Base-by-base conservation (phyloP, 1,139 yeast species). In the Blastobotrys aristatus region DNA sequence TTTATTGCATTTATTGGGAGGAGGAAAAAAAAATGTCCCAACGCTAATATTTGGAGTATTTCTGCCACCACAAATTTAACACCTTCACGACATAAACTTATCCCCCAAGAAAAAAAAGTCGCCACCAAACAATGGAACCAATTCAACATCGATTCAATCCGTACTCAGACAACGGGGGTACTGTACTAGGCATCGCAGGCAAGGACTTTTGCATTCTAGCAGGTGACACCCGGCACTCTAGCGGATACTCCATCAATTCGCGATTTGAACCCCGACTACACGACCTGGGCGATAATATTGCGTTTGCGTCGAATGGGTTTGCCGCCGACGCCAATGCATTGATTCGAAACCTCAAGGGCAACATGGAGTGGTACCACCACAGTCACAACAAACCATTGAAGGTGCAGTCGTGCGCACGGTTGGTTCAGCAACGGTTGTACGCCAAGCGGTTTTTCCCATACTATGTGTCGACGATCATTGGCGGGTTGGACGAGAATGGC, bases 371-470 rank as follows among this genome's bases (percentile, higher is more conserved):
- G 97, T 92, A 92, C 68, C 95, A 88, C 69, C 92, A 89, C 65
- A 82, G 86, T 64, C 87, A 92, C 69, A 80, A 84, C 62, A 85
- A 86, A 70, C 77, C 76, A 57, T 71, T 92, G 63, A 70, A 78
- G 42, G 72, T 86, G 42, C 70, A 74, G 48, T 79, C 94, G 50
- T 92, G 95, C 34, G 98, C 99, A 5, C 79, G 98, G 64, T 79
- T 85, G 63, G 82, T 89, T 56, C 97, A 92, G 73, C 96, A 88
- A 65, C 69, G 89, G 62, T 74, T 92, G 53, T 92, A 92, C 66
- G 89, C 95, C 39, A 90, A 92, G 68, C 79, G 98, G 61, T 84
- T 94, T 61, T 94, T 92, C 79, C 98, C 98, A 27, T 94, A 87
- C 73, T 92, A 94, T 65, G 97, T 89, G 35, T 89, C 89, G 64